Evolutionary conservation across 2,329 filamentous ascomycete species (phyloP).

Genomic region (Epichloe sp.): DNA sequence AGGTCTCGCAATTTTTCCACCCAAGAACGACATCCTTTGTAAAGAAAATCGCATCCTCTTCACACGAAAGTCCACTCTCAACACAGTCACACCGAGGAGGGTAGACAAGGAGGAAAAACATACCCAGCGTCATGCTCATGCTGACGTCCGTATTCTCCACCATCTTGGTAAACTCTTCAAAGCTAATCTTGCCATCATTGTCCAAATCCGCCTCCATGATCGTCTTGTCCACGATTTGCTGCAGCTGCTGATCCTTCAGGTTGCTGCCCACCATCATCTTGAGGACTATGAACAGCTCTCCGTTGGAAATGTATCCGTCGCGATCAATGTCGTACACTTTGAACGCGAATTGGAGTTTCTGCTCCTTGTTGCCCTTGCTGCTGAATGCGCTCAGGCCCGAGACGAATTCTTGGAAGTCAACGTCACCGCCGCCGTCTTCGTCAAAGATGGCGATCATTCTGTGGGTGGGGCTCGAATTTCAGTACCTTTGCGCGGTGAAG

Average conservation of each 20-base stretch:
- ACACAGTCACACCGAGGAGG: too few relatives aligned
- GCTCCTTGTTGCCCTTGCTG: conserved; percentile 97
- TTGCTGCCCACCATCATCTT: conserved; percentile 99
- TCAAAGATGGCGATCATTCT: conserved; percentile 99
- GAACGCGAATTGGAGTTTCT: conserved; percentile 96
- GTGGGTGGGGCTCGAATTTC: conserved; percentile 17
- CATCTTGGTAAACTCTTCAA: conserved; percentile 98
- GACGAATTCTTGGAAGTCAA: conserved; percentile 98
- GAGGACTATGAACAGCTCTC: conserved; percentile 95
- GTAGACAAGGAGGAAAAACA: conserved; percentile 13
- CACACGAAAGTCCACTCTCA: too few relatives aligned
- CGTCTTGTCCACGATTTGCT: conserved; percentile 99
- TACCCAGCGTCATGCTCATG: conserved; percentile 62
- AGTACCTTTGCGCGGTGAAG: background rate
- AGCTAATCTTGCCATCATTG: conserved; percentile 94
- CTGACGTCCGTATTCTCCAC: conserved; percentile 82
- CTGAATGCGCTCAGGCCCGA: conserved; percentile 90
- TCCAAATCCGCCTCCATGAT: conserved; percentile 99
- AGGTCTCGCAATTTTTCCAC: too few relatives aligned
- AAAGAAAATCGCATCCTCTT: background rate
- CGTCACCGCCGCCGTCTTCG: conserved; percentile 92
- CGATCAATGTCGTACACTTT: conserved; percentile 99
- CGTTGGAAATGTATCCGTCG: conserved; percentile 96
- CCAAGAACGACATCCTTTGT: background rate
- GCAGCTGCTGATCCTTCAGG: conserved; percentile 94